Evolutionary conservation across 495 filamentous ascomycete species (phyloP), one percentile per base, ranked within the genome.

Genomic region (Friedmanniomyces simplex): DNA sequence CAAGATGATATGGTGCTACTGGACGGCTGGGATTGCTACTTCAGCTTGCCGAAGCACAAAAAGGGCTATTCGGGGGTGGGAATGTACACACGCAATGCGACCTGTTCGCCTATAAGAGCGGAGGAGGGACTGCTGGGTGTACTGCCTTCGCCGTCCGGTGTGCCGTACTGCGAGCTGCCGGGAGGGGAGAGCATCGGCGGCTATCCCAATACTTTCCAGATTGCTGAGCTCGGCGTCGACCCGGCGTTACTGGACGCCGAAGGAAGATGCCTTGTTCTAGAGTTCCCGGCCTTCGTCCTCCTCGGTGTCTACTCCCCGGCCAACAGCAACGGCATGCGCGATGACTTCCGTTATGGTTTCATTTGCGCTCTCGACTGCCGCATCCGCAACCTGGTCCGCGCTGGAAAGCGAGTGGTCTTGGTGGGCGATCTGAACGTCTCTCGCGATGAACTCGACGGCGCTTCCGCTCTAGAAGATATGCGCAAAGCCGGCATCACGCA

Each of bases 41-140:
- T 95, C 71, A 95, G 88, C 66, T 77, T 98, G 7, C 93, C 93
- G 8, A 86, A 82, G 67, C 76, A 93, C 63, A 96, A 96, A 72
- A 96, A 97, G 73, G 93, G 93, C n/a, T 98, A 98, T 68, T 94
- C 93, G 18, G 93, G 93, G 1, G 89, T 98, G 1, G 93, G 86
- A 13, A 88, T 98, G 20, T 98, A 97, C 70, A 96, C 89, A 1
- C 82, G 91, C n/a, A 88, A 90, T 66, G 81, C 87, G 3, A 83
- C 81, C 52, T 97, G 93, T 68, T 81, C 83, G 18, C 93, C 93
- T 0, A 89, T 98, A 14, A 81, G 85, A 45, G 91, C 90, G 1
- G 93, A 98, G 73, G 93, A 96, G 75, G 93, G 93, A 26, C 81
- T 98, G 54, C 86, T 87, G 2, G 93, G 93, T 10, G 74, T 88